Percentiles rank a stretch among this genome's conserved stretches.
These are phyloP conservation scores for Hygrophila difformis DNA, from an alignment of 257 asterid species.

Conservation along the genomic window DNA sequence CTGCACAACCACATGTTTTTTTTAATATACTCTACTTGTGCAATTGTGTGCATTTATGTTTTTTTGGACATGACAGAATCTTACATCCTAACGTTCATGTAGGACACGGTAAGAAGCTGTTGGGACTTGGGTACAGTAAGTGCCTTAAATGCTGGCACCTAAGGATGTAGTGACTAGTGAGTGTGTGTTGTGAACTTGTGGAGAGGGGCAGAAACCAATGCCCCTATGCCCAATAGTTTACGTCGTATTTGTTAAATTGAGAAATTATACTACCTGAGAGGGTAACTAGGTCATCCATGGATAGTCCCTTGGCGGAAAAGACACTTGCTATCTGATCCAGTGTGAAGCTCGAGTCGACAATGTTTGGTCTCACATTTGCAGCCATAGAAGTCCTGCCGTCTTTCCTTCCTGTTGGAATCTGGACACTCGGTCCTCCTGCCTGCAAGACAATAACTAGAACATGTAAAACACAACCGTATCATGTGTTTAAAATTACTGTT, in stretches of 20 bases:
- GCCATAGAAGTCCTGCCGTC: constrained; percentile 52
- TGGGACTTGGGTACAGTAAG: background rate
- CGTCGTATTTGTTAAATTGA: too few relatives aligned
- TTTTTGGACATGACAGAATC: background rate
- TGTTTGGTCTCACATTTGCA: constrained; percentile 65
- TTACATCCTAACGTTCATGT: background rate
- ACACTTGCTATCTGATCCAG: constrained; percentile 48
- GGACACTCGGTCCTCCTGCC: constrained; percentile 71
- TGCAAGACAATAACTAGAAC: constrained; percentile 11
- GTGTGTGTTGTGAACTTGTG: background rate
- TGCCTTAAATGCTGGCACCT: constrained; percentile 3
- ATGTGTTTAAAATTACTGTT: background rate
- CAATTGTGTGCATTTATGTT: background rate
- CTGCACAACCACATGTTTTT: constrained; percentile 24
- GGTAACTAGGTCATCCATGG: constrained; percentile 61
- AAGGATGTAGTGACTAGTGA: background rate
- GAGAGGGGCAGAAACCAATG: too few relatives aligned
- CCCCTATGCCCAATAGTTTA: background rate
- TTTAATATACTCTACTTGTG: too few relatives aligned
- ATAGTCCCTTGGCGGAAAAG: constrained; percentile 52
- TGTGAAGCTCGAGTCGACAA: constrained; percentile 70
- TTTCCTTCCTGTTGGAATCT: constrained; percentile 61
- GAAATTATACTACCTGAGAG: constrained; percentile 58
- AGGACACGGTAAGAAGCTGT: background rate
- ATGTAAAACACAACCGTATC: background rate